Base-by-base conservation (phyloP, 176 grass and related monocot genomes). In the Luzula sylvatica region DNA sequence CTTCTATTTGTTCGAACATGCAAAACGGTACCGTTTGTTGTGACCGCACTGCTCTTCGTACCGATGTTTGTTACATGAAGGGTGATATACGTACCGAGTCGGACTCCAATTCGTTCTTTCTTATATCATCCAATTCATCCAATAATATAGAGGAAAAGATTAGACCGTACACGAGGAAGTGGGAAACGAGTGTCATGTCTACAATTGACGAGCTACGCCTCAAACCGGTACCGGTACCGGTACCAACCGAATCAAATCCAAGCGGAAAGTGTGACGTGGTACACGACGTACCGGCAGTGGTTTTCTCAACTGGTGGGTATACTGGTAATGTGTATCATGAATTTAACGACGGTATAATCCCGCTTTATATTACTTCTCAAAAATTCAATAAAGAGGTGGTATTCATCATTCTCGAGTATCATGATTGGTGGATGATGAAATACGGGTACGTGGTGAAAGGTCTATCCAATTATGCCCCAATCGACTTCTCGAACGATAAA, bases 321-420 rank as follows among this genome's bases (percentile, higher is more conserved):
- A 94, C 87, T 3, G 82, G 78, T 22, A 94, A 94, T 40, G 75
- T 94, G 8, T 94, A 94, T 66, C 87, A 94, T 56, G 87, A 87
- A 73, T 87, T 94, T 71, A 94, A 80, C 69, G 87, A 94, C 35
- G 88, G 83, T 49, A 52, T 87, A 42, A 62, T 94, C 65, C 83
- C 83, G 51, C 88, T 94, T 52, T 87, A 87, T 66, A 61, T 94
- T 76, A 94, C 88, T 9, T 55, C 83, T 1, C 72, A 75, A 15
- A 56, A 22, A 3, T 83, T 72, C 68, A 13, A 57, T 58, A 40
- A 1, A 12, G 65, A 83, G 79, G 88, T 83, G 52, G 65, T 83
- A 7, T 75, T 94, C 15, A 72, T 94, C 16, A 56, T 94, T 54
- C 65, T 83, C 18, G 83, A 94, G 75, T 83, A 87, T 69, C 83